Evolutionary conservation across 2,329 filamentous ascomycete genomes (phyloP), one percentile per base, ranked within the genome.

Genomic region (Claviceps quebecensis): DNA sequence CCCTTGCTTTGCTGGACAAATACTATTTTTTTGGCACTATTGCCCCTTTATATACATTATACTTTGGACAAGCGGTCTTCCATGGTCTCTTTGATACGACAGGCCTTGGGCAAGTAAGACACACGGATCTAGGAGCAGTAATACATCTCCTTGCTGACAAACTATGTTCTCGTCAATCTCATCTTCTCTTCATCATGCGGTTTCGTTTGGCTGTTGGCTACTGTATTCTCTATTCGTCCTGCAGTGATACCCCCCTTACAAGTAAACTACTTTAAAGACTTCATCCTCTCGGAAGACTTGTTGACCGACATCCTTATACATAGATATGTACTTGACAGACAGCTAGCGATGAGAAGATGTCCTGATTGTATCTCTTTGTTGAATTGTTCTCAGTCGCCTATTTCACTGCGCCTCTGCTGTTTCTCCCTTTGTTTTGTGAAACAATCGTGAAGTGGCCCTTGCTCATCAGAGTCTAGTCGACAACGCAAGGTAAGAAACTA

Each of bases 241-340:
- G 57, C 59, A 61, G 61, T 60, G 64, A 66, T 66, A 66, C 64
- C 64, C 64, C 58, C 23, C 1, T 23, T 7, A 7, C 22, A 23
- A 23, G 57, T 64, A 1, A 23, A 34, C 9, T 34, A 11, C 9
- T 11, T 34, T 4, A 3, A 34, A 34, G 29, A 34, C 29, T 34
- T 11, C 29, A 34, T 34, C 3, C 29, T 34, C 9, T 34, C 29
- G 29, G 29, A 34, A 34, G 29, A 34, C 29, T 4, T 23, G 23
- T 29, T 29, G 29, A 29, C 29, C 8, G 29, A 29, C 29, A 29
- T 29, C 8, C 29, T 9, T 34, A 9, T 34, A 11, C 29, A 34
- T 11, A 34, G 29, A 34, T 11, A 29, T 34, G 29, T 34, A 34
- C 29, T 34, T 34, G 29, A 34, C 29, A 34, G 9, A 11, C 29